A percentile compares a stretch with the other conserved stretches of the same genome.
Evolutionary conservation across 2,329 filamentous ascomycete species (phyloP).

Genomic region (Colletotrichum sp.): DNA sequence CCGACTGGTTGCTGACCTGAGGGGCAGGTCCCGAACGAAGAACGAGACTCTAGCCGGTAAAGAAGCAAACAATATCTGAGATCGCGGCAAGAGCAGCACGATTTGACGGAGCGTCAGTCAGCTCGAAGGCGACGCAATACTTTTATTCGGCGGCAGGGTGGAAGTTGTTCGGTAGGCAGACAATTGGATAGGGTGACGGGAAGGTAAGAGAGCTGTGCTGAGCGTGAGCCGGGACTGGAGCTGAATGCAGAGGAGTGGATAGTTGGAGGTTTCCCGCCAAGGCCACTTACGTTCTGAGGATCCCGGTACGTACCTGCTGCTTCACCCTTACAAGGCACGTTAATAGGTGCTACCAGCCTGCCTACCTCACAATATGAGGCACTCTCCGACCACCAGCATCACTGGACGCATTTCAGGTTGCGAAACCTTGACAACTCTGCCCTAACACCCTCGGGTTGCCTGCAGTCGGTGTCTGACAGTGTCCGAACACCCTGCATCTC

Average conservation of each 20-base stretch:
- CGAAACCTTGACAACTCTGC: background rate
- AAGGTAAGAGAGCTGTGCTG: background rate
- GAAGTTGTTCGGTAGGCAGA: background rate
- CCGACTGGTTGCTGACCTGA: background rate
- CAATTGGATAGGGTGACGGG: background rate
- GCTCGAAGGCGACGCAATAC: background rate
- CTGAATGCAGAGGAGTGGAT: conserved; percentile 19
- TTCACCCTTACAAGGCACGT: background rate
- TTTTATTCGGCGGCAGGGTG: background rate
- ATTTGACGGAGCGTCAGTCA: background rate
- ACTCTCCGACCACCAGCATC: background rate
- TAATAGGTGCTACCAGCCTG: background rate
- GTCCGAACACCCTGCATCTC: background rate
- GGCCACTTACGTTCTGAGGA: background rate
- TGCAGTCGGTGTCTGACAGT: background rate
- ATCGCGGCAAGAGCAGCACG: background rate
- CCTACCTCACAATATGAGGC: background rate
- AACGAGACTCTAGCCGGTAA: background rate
- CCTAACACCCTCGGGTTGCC: background rate
- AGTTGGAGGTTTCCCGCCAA: conserved; percentile 20
- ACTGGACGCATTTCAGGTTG: background rate
- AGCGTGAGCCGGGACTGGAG: conserved; percentile 14
- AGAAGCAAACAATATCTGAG: background rate
- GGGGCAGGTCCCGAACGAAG: background rate
- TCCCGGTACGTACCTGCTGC: conserved; percentile 12